These are phyloP conservation scores for Brassica cretica DNA, from an alignment of 345 rosid genomes.

Conservation along the genomic window DNA sequence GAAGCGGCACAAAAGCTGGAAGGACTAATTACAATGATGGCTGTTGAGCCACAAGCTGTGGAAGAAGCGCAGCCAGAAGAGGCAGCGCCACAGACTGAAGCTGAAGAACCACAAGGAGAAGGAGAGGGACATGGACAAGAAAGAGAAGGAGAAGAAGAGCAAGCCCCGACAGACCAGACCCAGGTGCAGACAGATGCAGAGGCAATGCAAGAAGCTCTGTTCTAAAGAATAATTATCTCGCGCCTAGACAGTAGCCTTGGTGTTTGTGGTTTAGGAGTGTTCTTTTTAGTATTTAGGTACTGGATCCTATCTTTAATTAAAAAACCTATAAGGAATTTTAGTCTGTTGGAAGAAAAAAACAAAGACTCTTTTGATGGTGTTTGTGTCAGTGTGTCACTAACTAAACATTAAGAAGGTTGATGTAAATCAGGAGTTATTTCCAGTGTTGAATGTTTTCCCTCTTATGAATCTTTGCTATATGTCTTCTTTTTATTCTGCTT, in stretches of 20 bases:
- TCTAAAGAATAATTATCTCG: slow-evolving; percentile 10
- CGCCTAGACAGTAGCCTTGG: slow-evolving; percentile 28
- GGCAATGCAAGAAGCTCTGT: slow-evolving; percentile 35
- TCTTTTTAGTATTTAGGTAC: slow-evolving; percentile 14
- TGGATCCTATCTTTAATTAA: slow-evolving; percentile 14
- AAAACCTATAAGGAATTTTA: neutral
- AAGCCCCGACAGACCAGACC: neutral
- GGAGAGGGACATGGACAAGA: slow-evolving; percentile 19
- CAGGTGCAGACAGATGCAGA: slow-evolving; percentile 19
- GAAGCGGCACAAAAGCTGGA: slow-evolving; percentile 64
- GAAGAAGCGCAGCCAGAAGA: slow-evolving; percentile 30
- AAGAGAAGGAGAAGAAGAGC: neutral
- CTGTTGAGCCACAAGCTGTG: slow-evolving; percentile 25
- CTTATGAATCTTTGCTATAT: neutral
- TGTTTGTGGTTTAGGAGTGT: slow-evolving; percentile 23
- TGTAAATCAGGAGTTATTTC: slow-evolving; percentile 25
- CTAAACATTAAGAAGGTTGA: slow-evolving; percentile 8
- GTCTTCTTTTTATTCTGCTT: neutral
- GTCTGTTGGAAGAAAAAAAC: slow-evolving; percentile 5
- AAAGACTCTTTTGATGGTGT: slow-evolving; percentile 15
- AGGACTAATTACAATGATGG: slow-evolving; percentile 55
- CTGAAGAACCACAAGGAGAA: slow-evolving; percentile 24
- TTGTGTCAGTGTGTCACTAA: slow-evolving; percentile 3
- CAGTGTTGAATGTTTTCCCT: neutral
- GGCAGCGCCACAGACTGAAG: slow-evolving; percentile 8